Conservation (phyloP, 2,329 filamentous ascomycete species). For the Periconia macrospinosa region DNA sequence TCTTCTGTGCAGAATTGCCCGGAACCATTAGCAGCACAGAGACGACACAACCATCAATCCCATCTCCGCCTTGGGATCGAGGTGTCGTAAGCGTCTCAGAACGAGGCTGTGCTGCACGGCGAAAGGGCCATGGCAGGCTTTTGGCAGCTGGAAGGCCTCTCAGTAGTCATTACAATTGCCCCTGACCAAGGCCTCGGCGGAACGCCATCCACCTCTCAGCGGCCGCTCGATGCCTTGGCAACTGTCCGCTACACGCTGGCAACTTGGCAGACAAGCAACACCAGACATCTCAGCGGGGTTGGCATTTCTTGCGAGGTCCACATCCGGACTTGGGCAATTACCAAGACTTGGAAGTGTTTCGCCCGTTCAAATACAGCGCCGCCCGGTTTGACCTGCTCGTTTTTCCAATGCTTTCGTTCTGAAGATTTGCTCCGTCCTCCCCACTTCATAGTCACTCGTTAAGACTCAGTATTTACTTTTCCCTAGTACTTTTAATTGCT, state of each 20-base stretch:
- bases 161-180: slow-evolving; percentile 16
- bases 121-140: slow-evolving; percentile 8
- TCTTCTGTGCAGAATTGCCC: background rate
- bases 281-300: slow-evolving; percentile 36
- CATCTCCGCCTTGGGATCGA: background rate
- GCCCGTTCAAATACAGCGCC: slow-evolving; percentile 36
- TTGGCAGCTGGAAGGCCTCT: background rate
- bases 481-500: slow-evolving; percentile 31
- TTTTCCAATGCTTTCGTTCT: slow-evolving; percentile 29
- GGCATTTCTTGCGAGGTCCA: slow-evolving; percentile 39
- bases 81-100: slow-evolving; percentile 4
- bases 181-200: slow-evolving; percentile 40
- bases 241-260: slow-evolving; percentile 26
- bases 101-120: slow-evolving; percentile 29
- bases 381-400: slow-evolving; percentile 18
- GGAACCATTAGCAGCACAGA: background rate
- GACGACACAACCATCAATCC: too few relatives aligned
- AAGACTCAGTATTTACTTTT: slow-evolving; percentile 24
- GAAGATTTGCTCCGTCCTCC: slow-evolving; percentile 23
- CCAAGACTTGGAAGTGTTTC: slow-evolving; percentile 27
- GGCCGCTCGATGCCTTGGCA: slow-evolving; percentile 28
- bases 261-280: slow-evolving; percentile 32
- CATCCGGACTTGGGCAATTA: slow-evolving; percentile 25
- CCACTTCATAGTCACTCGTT: slow-evolving; percentile 42
- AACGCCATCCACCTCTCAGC: slow-evolving; percentile 26